Percentiles rank a stretch among this genome's conserved stretches.
Conservation (phyloP, 2,329 filamentous ascomycete genomes). For the Colletotrichum trifolii region DNA sequence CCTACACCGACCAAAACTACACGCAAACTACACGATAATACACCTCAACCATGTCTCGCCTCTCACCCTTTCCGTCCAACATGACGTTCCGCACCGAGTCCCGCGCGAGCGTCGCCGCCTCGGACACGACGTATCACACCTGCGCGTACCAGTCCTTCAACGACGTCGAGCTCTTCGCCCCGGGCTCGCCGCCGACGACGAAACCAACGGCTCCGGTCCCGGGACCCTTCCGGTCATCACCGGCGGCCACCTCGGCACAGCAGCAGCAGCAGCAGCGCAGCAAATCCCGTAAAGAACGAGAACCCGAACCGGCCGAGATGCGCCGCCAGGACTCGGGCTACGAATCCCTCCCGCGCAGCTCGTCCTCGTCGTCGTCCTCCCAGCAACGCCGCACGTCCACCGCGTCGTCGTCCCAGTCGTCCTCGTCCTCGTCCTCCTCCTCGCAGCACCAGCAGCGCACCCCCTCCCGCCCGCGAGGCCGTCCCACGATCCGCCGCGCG, state of each 20-base stretch:
- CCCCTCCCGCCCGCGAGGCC: conserved; percentile 47
- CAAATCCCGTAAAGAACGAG: conserved; percentile 30
- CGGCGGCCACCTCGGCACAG: conserved; percentile 35
- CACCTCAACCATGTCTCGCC: conserved; percentile 32
- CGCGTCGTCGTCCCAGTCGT: conserved; percentile 42
- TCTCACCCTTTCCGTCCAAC: conserved; percentile 33
- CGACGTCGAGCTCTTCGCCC: conserved; percentile 60
- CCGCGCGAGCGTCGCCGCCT: conserved; percentile 55
- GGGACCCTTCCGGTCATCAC: conserved; percentile 25
- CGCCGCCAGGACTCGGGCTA: conserved; percentile 70
- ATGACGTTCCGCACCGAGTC: conserved; percentile 45
- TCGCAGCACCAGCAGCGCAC: conserved; percentile 36
- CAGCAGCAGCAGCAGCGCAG: conserved; percentile 27
- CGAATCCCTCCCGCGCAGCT: conserved; percentile 60
- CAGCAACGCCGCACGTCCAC: conserved; percentile 50
- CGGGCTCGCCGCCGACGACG: conserved; percentile 44
- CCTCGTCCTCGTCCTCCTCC: conserved; percentile 46
- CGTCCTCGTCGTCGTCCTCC: conserved; percentile 49
- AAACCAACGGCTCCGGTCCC: conserved; percentile 34
- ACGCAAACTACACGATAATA: not conserved
- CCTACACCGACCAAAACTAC: not conserved
- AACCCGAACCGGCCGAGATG: conserved; percentile 54
- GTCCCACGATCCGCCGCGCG: conserved; percentile 55
- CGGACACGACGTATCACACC: conserved; percentile 58
- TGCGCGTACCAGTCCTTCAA: conserved; percentile 59